Base-by-base conservation (phyloP, 306 rosid genomes). In the Cucumis cinereus region DNA sequence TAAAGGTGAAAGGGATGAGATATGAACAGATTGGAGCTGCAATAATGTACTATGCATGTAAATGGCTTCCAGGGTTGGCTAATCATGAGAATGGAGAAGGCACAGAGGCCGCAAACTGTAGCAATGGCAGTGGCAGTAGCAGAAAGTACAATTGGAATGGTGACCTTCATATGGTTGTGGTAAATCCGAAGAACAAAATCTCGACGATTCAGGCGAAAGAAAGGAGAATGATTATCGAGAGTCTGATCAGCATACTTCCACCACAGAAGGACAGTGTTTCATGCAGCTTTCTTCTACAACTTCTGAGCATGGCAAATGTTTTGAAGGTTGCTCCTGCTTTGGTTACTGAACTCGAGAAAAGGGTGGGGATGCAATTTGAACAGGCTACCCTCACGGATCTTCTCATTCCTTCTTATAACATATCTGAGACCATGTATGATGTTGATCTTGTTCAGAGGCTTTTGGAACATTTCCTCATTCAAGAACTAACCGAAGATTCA, bases 321-420 rank as follows among this genome's bases (percentile, higher is more conserved):
- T 79, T 90, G 60, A 92, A 89, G 54, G 99, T 92, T 30, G 96
- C 99, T 4, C 98, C 92, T 28, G 99, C 99, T 40, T 79, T 95
- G 69, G 96, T 88, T 22, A 95, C 96, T 30, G 99, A 95, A 61
- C 81, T 92, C 53, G 99, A 95, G 82, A 95, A 95, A 77, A 82
- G 99, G 72, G 98, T 95, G 33, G 99, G 99, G 63, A 95, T 95
- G 99, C 99, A 92, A 73, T 89, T 95, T 73, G 99, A 95, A 36
- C 97, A 95, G 76, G 99, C 98, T 69, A 81, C 91, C 64, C 77
- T 89, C 60, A 74, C 84, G 5, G 98, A 95, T 77, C 99, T 95
- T 57, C 79, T 95, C 15, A 88, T 95, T 71, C 99, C 96, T 43
- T 84, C 87, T 43, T 91, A 83, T 79, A 82, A 76, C 52, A 87